phyloP scores from a whole-genome alignment of 2,329 filamentous ascomycete species.

The Pseudogymnoascus sp. region DNA sequence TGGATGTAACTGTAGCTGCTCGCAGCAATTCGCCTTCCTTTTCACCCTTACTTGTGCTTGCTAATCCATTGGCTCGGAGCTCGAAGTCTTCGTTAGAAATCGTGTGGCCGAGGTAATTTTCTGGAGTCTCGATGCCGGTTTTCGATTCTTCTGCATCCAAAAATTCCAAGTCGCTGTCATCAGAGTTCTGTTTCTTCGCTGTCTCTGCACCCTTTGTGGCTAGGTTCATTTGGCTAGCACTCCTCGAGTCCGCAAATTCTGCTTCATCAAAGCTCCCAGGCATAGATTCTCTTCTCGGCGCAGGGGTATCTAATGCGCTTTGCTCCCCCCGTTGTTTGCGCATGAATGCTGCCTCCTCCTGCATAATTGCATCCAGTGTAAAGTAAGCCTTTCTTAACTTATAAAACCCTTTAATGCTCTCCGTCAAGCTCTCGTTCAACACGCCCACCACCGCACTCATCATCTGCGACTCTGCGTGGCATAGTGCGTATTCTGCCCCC shows the following conservation, averaged over 20 bases:
- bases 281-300: constrained; percentile 21
- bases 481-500: constrained; percentile 79
- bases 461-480: constrained; percentile 76
- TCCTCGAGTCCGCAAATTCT: constrained; percentile 11
- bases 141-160: constrained; percentile 46
- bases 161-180: constrained; percentile 42
- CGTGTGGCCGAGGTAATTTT: constrained; percentile 41
- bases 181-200: constrained; percentile 20
- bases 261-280: constrained; percentile 33
- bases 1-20: neutral
- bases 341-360: constrained; percentile 57
- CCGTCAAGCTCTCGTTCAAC: constrained; percentile 84
- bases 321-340: constrained; percentile 20
- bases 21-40: neutral
- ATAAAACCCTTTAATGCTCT: constrained; percentile 86
- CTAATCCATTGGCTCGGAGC: neutral
- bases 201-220: neutral
- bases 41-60: neutral
- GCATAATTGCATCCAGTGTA: constrained; percentile 69
- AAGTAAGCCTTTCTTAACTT: constrained; percentile 84
- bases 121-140: constrained; percentile 37
- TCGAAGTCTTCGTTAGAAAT: constrained; percentile 33
- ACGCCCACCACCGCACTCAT: constrained; percentile 86
- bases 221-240: neutral
- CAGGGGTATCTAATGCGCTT: neutral